Conservation (phyloP, 441 rosid genomes). For the Croton laevigatus region DNA sequence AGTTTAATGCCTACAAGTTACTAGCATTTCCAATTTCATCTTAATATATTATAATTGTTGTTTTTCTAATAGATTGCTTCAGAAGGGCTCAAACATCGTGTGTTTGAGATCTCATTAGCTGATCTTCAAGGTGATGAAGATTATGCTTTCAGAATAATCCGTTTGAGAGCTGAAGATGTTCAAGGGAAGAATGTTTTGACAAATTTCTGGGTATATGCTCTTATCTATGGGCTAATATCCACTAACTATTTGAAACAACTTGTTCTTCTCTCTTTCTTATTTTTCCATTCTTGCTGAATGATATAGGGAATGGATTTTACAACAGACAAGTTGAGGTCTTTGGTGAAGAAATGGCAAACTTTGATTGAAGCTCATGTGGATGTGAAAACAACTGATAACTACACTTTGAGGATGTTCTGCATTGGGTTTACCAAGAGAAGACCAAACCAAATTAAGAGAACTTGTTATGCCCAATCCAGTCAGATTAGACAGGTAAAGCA, state of each 20-base stretch:
- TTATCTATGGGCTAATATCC: background rate
- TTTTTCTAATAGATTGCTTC: constrained; percentile 71
- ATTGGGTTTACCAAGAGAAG: constrained; percentile 87
- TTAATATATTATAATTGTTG: background rate
- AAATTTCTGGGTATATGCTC: constrained; percentile 76
- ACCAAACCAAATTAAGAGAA: constrained; percentile 89
- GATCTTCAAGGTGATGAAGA: constrained; percentile 88
- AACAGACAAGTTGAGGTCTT: constrained; percentile 82
- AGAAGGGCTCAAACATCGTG: constrained; percentile 86
- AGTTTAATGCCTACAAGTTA: background rate
- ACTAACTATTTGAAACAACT: background rate
- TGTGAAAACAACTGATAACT: constrained; percentile 81
- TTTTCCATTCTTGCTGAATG: background rate
- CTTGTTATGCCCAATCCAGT: constrained; percentile 86
- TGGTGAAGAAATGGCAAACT: constrained; percentile 90
- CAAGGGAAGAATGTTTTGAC: constrained; percentile 88
- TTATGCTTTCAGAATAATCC: constrained; percentile 76
- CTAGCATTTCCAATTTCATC: background rate
- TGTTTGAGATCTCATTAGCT: constrained; percentile 79
- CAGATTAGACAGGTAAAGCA: constrained; percentile 67
- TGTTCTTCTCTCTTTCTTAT: background rate
- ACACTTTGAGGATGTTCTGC: constrained; percentile 82
- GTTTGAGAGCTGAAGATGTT: constrained; percentile 89
- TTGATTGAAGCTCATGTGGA: constrained; percentile 89
- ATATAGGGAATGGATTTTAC: constrained; percentile 69